These are phyloP conservation scores for Curvularia hawaiiensis DNA, from an alignment of 2,329 filamentous ascomycete species.

Conservation along the genomic window DNA sequence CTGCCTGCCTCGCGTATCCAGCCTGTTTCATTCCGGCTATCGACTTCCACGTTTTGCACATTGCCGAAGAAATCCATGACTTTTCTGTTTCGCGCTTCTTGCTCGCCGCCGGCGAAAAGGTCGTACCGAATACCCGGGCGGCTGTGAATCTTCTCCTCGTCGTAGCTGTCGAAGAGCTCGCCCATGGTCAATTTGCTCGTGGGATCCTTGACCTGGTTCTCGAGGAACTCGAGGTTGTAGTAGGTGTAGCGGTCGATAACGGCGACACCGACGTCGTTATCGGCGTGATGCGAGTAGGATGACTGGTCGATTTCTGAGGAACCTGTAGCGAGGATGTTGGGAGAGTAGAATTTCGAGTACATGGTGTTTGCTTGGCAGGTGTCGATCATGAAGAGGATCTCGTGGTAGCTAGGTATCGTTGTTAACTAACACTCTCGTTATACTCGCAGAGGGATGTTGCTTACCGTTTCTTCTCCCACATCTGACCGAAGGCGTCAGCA, in stretches of 20 bases:
- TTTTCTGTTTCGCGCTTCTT: slow-evolving; percentile 75
- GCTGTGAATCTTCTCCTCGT: slow-evolving; percentile 91
- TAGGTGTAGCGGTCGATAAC: slow-evolving; percentile 99
- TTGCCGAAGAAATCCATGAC: slow-evolving; percentile 99
- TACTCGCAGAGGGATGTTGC: slow-evolving; percentile 5
- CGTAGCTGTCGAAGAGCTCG: slow-evolving; percentile 95
- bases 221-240: slow-evolving; percentile 96
- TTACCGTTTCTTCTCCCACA: slow-evolving; percentile 99
- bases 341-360: slow-evolving; percentile 97
- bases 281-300: slow-evolving; percentile 95
- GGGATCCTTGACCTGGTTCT: slow-evolving; percentile 84
- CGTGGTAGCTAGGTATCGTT: slow-evolving; percentile 71
- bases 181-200: slow-evolving; percentile 88
- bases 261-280: slow-evolving; percentile 96
- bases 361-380: slow-evolving; percentile 99
- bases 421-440: slow-evolving; percentile 1
- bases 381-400: slow-evolving; percentile 99
- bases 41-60: slow-evolving; percentile 94
- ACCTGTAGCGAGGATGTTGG: slow-evolving; percentile 98
- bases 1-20: slow-evolving; percentile 76
- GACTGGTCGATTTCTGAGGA: slow-evolving; percentile 95
- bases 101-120: slow-evolving; percentile 84
- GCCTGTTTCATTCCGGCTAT: slow-evolving; percentile 54
- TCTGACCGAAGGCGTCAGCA: slow-evolving; percentile 97
- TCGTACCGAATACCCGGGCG: slow-evolving; percentile 93